phyloP scores from a whole-genome alignment of 2,329 filamentous ascomycete genomes.

The Thelonectria rubi region DNA sequence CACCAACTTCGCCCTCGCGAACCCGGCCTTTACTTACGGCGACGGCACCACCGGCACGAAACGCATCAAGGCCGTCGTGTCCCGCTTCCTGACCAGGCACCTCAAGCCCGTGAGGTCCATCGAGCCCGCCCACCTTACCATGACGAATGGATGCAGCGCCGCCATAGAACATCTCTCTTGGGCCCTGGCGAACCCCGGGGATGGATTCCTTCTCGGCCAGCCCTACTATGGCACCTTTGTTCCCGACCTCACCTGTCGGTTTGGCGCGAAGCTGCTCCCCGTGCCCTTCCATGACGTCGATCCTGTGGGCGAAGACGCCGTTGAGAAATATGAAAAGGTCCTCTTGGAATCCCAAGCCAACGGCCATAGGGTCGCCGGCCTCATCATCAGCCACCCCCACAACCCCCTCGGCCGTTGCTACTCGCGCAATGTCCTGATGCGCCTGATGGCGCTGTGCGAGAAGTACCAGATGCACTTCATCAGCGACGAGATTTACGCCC shows the following conservation, averaged over 20 bases:
- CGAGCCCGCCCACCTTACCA: conserved; percentile 46
- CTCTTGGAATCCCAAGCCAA: conserved; percentile 49
- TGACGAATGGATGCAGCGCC: conserved; percentile 53
- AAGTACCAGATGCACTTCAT: conserved; percentile 61
- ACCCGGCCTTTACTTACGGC: conserved; percentile 52
- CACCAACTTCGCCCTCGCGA: conserved; percentile 46
- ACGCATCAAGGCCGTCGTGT: conserved; percentile 44
- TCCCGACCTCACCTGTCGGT: conserved; percentile 54
- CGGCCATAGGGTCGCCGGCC: conserved; percentile 53
- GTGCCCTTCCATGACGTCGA: conserved; percentile 56
- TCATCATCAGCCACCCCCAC: conserved; percentile 62
- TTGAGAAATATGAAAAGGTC: conserved; percentile 55
- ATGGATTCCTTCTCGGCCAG: conserved; percentile 52
- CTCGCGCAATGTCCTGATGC: conserved; percentile 49
- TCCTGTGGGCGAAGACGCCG: conserved; percentile 53
- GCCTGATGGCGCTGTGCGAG: conserved; percentile 57
- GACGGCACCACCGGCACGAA: conserved; percentile 52
- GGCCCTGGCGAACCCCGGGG: conserved; percentile 52
- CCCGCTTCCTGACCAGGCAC: conserved; percentile 49
- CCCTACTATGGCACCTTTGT: conserved; percentile 60
- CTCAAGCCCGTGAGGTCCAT: conserved; percentile 44
- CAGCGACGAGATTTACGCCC: conserved; percentile 60
- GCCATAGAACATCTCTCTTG: conserved; percentile 53
- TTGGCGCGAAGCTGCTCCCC: conserved; percentile 52
- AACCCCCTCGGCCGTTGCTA: conserved; percentile 63